Evolutionary conservation across 345 rosid species (phyloP).

Genomic region (Linum tenue): DNA sequence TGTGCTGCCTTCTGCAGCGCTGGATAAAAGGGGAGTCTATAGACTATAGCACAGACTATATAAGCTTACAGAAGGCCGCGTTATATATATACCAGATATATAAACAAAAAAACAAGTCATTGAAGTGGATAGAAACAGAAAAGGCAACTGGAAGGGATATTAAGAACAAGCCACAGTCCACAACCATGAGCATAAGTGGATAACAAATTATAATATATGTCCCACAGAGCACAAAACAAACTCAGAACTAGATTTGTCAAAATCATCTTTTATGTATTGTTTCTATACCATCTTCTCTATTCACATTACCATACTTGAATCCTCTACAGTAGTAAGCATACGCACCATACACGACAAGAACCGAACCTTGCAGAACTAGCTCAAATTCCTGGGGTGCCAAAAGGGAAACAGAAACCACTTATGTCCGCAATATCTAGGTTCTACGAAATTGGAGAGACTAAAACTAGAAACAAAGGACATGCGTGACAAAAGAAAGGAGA

Average conservation of each 20-base stretch:
- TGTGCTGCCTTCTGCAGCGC: too few relatives aligned
- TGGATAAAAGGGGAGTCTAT: too few relatives aligned
- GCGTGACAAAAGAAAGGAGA: conserved; percentile 23
- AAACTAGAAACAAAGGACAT: conserved; percentile 22
- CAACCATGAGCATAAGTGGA: too few relatives aligned
- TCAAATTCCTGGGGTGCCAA: conserved; percentile 39
- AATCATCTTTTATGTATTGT: conserved; percentile 29
- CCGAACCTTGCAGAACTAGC: conserved; percentile 40
- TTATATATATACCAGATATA: too few relatives aligned
- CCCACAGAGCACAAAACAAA: background rate
- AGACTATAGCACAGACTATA: too few relatives aligned
- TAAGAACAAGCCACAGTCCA: too few relatives aligned
- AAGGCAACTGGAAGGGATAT: background rate
- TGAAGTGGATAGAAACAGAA: too few relatives aligned
- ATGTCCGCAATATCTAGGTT: conserved; percentile 37
- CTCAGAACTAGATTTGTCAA: background rate
- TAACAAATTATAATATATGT: background rate
- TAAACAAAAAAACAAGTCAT: too few relatives aligned
- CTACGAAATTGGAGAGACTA: conserved; percentile 28
- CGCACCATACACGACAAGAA: conserved; percentile 47
- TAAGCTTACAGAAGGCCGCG: too few relatives aligned
- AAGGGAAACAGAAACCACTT: conserved; percentile 29
- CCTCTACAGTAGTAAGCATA: conserved; percentile 56
- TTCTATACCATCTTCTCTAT: conserved; percentile 71
- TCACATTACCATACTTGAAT: conserved; percentile 45